A percentile compares a stretch with the other conserved stretches of the same genome.
phyloP scores from a whole-genome alignment of 2,329 filamentous ascomycete species.

The Aspergillus sp. region DNA sequence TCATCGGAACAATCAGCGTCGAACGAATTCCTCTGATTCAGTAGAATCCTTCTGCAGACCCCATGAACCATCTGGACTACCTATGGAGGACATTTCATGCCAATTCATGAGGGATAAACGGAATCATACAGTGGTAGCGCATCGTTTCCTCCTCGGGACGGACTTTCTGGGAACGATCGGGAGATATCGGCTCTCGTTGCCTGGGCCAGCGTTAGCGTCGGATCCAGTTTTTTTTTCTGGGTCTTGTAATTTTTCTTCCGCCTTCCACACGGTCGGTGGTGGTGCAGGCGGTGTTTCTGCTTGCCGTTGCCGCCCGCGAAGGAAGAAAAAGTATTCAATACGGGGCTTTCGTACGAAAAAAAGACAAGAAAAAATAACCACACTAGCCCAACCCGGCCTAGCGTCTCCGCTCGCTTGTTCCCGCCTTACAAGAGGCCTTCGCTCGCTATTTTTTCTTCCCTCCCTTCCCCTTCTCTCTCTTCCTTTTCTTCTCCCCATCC shows the following conservation, averaged over 20 bases:
- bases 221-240: slow-evolving; percentile 16
- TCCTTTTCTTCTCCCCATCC: slow-evolving; percentile 44
- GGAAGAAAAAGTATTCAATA: not conserved
- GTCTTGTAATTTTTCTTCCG: slow-evolving; percentile 12
- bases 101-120: not conserved
- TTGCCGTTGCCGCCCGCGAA: not conserved
- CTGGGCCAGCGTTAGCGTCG: slow-evolving; percentile 24
- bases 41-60: not conserved
- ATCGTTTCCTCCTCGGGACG: slow-evolving; percentile 8
- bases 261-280: not conserved
- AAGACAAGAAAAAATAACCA: slow-evolving; percentile 16
- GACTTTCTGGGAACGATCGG: slow-evolving; percentile 31
- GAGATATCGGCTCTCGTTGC: slow-evolving; percentile 38
- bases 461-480: slow-evolving; percentile 42
- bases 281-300: too few relatives aligned
- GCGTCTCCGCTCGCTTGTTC: slow-evolving; percentile 35
- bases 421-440: slow-evolving; percentile 36
- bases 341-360: slow-evolving; percentile 5
- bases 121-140: not conserved
- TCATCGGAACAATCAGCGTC: not conserved
- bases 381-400: slow-evolving; percentile 20
- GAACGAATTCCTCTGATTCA: not conserved
- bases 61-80: not conserved
- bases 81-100: too few relatives aligned
- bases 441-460: slow-evolving; percentile 36